These are phyloP conservation scores for Ustanciosporium gigantosporum DNA, from an alignment of 1,284 basidiomycete genomes.

Conservation along the genomic window DNA sequence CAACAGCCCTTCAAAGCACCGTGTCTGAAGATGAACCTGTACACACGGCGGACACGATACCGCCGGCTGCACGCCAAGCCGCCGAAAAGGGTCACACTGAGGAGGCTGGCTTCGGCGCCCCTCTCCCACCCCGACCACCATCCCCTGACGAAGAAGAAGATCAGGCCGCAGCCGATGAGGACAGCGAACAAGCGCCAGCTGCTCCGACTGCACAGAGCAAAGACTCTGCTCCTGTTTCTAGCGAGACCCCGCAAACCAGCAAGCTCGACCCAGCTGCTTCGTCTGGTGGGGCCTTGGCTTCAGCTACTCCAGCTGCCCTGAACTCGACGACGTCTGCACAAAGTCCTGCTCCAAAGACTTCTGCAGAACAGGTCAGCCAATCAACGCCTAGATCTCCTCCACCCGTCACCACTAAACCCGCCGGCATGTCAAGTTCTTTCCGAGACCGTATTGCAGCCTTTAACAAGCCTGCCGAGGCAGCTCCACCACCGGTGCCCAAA, in stretches of 20 bases:
- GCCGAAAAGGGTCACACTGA: constrained; percentile 28
- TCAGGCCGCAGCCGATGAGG: background rate
- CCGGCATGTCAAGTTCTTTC: constrained; percentile 47
- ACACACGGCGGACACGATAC: constrained; percentile 41
- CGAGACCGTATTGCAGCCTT: constrained; percentile 59
- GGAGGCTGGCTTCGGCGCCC: constrained; percentile 28
- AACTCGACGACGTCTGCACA: background rate
- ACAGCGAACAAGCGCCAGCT: background rate
- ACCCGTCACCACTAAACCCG: constrained; percentile 39
- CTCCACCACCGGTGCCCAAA: constrained; percentile 50
- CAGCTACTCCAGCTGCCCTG: background rate
- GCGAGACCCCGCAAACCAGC: too few relatives aligned
- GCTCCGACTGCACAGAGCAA: background rate
- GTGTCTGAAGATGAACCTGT: constrained; percentile 18
- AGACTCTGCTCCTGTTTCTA: background rate
- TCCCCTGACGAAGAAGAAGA: constrained; percentile 16
- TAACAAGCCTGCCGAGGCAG: constrained; percentile 50
- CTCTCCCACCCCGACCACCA: constrained; percentile 28
- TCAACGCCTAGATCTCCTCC: constrained; percentile 41
- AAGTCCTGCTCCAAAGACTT: too few relatives aligned
- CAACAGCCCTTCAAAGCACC: constrained; percentile 9
- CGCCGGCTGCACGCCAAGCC: constrained; percentile 23
- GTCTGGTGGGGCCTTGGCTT: too few relatives aligned
- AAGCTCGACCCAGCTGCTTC: background rate
- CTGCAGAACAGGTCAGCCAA: too few relatives aligned